A percentile compares a stretch with the other conserved stretches of the same genome.
Evolutionary conservation across 345 rosid species (phyloP).

Genomic region (Stellera chamaejasme): DNA sequence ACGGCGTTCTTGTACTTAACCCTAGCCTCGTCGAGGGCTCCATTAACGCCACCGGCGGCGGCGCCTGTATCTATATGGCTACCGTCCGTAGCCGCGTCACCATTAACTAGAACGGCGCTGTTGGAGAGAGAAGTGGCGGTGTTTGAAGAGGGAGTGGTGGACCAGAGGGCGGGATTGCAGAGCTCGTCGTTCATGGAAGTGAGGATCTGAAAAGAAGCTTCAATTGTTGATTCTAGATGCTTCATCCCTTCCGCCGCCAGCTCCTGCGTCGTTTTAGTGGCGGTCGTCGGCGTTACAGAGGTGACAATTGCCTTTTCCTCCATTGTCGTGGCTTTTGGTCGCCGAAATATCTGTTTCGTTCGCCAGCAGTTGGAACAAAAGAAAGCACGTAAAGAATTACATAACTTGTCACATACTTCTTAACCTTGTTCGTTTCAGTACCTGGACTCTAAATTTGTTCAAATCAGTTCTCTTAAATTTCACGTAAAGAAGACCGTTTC

Average conservation of each 20-base stretch:
- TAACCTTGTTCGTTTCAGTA: too few relatives aligned
- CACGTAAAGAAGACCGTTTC: too few relatives aligned
- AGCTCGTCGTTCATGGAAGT: slow-evolving; percentile 94
- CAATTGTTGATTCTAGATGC: slow-evolving; percentile 81
- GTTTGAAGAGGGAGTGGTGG: slow-evolving; percentile 28
- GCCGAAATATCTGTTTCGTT: not conserved
- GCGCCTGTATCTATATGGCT: slow-evolving; percentile 40
- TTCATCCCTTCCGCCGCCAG: slow-evolving; percentile 84
- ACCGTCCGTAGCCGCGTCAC: slow-evolving; percentile 36
- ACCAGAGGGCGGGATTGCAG: slow-evolving; percentile 81
- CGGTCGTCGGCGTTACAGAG: slow-evolving; percentile 10
- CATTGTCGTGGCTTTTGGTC: slow-evolving; percentile 2
- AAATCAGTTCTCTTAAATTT: too few relatives aligned
- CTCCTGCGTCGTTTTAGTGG: slow-evolving; percentile 57
- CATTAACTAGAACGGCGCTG: slow-evolving; percentile 23
- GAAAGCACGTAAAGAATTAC: too few relatives aligned
- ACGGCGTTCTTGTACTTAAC: slow-evolving; percentile 72
- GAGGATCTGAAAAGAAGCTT: slow-evolving; percentile 78
- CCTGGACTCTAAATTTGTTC: too few relatives aligned
- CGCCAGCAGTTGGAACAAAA: too few relatives aligned
- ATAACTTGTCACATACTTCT: too few relatives aligned
- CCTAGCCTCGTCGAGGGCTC: slow-evolving; percentile 82
- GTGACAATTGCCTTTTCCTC: slow-evolving; percentile 17
- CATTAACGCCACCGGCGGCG: slow-evolving; percentile 46
- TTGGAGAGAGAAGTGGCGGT: slow-evolving; percentile 23